These are phyloP conservation scores for Epichloe sp. DNA, from an alignment of 2,329 filamentous ascomycete genomes.

Conservation along the genomic window DNA sequence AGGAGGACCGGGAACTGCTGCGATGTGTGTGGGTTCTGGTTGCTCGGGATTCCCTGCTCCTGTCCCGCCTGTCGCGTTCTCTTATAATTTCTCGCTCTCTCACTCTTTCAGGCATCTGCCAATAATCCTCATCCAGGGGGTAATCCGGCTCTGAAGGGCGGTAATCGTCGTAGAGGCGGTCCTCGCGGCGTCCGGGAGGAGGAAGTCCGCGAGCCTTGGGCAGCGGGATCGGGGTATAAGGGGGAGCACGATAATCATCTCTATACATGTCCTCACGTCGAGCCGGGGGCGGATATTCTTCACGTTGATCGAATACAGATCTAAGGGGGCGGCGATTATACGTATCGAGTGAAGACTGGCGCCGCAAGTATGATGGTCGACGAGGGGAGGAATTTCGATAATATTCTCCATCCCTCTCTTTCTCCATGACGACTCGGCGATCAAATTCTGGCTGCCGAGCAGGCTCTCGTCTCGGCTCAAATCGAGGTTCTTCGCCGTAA, in stretches of 20 bases:
- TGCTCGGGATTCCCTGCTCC: constrained; percentile 27
- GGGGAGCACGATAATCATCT: constrained; percentile 33
- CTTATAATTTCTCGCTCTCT: constrained; percentile 49
- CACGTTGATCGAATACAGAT: constrained; percentile 36
- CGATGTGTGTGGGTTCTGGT: constrained; percentile 26
- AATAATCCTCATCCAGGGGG: constrained; percentile 61
- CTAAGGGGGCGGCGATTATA: constrained; percentile 62
- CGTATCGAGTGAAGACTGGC: constrained; percentile 82
- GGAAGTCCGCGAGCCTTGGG: constrained; percentile 48
- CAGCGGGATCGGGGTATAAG: constrained; percentile 52
- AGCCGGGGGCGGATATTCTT: constrained; percentile 50
- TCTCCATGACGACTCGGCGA: constrained; percentile 41
- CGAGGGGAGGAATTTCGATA: constrained; percentile 36
- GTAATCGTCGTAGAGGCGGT: constrained; percentile 51
- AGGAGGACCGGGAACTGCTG: constrained; percentile 32
- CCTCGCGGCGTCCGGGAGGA: constrained; percentile 41
- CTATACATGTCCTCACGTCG: constrained; percentile 33
- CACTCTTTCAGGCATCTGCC: constrained; percentile 45
- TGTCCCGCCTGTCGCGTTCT: constrained; percentile 29
- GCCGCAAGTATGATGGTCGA: constrained; percentile 56
- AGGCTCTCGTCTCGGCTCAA: constrained; percentile 19
- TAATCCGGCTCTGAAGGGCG: constrained; percentile 52
- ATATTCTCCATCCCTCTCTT: constrained; percentile 39
- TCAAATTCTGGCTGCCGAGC: constrained; percentile 30
- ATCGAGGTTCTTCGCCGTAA: constrained; percentile 40